phyloP scores from a whole-genome alignment of 1,284 basidiomycete genomes.

The Trichosporon faecale region DNA sequence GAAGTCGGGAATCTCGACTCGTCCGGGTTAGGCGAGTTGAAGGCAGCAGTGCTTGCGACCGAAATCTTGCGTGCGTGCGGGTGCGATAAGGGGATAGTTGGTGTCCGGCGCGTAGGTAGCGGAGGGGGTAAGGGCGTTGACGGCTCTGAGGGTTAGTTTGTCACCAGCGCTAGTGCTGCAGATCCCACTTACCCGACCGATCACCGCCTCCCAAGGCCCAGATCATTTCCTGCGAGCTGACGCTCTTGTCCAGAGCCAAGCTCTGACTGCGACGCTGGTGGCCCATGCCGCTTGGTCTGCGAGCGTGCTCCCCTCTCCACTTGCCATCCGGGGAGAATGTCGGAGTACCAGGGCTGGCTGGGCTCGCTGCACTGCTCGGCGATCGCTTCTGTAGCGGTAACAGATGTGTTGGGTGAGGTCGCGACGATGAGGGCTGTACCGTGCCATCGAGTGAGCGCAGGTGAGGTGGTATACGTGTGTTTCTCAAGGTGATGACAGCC shows the following conservation, averaged over 20 bases:
- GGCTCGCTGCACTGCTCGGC: background rate
- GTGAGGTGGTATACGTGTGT: slow-evolving; percentile 57
- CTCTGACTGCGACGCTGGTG: slow-evolving; percentile 37
- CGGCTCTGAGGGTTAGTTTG: background rate
- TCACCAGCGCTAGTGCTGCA: slow-evolving; percentile 8
- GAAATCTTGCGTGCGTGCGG: slow-evolving; percentile 50
- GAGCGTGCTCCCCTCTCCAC: slow-evolving; percentile 12
- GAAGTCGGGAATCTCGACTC: background rate
- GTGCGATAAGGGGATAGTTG: slow-evolving; percentile 38
- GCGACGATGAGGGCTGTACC: background rate
- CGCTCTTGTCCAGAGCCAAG: slow-evolving; percentile 41
- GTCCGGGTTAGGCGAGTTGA: slow-evolving; percentile 7
- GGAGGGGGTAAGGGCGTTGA: slow-evolving; percentile 32
- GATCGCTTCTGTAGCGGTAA: slow-evolving; percentile 11
- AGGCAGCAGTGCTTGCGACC: slow-evolving; percentile 23
- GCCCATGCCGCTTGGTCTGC: slow-evolving; percentile 16
- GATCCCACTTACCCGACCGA: slow-evolving; percentile 21
- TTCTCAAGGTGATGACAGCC: slow-evolving; percentile 81
- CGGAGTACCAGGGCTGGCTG: background rate
- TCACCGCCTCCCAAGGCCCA: slow-evolving; percentile 39
- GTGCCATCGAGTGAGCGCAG: background rate
- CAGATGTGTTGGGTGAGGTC: background rate
- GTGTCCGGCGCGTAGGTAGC: slow-evolving; percentile 32
- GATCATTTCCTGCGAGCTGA: slow-evolving; percentile 49
- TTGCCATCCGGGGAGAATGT: background rate